These are phyloP conservation scores for Zasmidium citrigriseum DNA, from an alignment of 2,329 filamentous ascomycete genomes.

Conservation along the genomic window DNA sequence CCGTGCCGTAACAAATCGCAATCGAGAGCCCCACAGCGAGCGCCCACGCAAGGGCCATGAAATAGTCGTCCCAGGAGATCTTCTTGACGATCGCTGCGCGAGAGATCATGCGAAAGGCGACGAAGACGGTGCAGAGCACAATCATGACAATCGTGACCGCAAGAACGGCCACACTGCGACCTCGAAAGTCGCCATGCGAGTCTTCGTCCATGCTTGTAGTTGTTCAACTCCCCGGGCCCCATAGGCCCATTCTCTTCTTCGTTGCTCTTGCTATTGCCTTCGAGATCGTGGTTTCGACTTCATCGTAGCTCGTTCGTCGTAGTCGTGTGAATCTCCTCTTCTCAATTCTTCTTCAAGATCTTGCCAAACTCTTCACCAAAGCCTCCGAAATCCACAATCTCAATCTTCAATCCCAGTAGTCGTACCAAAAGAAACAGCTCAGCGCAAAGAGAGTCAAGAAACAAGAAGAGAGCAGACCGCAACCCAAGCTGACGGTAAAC, in stretches of 20 bases:
- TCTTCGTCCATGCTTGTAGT: slow-evolving; percentile 19
- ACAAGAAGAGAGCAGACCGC: no score
- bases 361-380: no score
- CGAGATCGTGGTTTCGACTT: background rate
- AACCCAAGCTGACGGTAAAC: background rate
- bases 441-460: no score
- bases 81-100: slow-evolving; percentile 71
- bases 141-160: slow-evolving; percentile 71
- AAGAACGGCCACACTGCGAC: slow-evolving; percentile 56
- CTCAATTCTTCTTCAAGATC: background rate
- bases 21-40: slow-evolving; percentile 68
- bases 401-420: background rate
- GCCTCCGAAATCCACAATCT: no score
- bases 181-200: slow-evolving; percentile 30
- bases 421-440: no score
- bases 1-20: slow-evolving; percentile 64
- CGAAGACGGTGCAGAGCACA: slow-evolving; percentile 70
- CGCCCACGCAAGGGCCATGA: slow-evolving; percentile 78
- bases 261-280: background rate
- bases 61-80: slow-evolving; percentile 75
- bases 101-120: slow-evolving; percentile 71
- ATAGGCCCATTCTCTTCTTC: slow-evolving; percentile 1
- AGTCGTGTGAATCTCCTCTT: background rate
- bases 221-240: background rate
- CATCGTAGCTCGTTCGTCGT: no score